Conservation (phyloP, 257 asterid genomes). For the Plantago ovata region DNA sequence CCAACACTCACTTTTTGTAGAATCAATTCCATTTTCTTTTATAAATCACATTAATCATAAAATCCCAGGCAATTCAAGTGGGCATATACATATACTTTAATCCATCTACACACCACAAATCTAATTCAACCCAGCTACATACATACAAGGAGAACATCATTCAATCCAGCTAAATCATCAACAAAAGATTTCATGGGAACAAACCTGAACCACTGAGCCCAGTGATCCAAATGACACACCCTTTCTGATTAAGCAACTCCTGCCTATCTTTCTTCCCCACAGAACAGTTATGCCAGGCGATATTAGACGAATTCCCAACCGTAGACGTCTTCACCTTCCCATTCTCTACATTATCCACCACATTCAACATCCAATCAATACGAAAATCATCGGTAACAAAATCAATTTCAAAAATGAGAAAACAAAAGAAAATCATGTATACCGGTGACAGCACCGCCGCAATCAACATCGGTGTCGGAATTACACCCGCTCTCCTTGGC, state of each 20-base stretch:
- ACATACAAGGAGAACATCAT: background rate
- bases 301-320: slow-evolving; percentile 71
- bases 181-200: slow-evolving; percentile 9
- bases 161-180: background rate
- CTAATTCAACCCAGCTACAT: too few relatives aligned
- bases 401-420: background rate
- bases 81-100: too few relatives aligned
- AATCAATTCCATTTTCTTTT: background rate
- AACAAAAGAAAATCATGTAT: background rate
- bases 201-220: slow-evolving; percentile 99
- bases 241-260: slow-evolving; percentile 88
- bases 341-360: slow-evolving; percentile 37
- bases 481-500: slow-evolving; percentile 23
- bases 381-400: background rate
- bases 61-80: too few relatives aligned
- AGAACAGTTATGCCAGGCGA: slow-evolving; percentile 89
- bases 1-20: background rate
- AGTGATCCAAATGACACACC: slow-evolving; percentile 96
- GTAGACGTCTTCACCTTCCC: slow-evolving; percentile 35
- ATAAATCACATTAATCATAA: background rate
- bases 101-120: background rate
- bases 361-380: background rate
- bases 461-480: slow-evolving; percentile 12
- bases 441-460: slow-evolving; percentile 37
- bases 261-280: slow-evolving; percentile 76